A percentile compares a stretch with the other conserved stretches of the same genome.
Conservation (phyloP, 305 asterid genomes). For the Fraxinus greggii region DNA sequence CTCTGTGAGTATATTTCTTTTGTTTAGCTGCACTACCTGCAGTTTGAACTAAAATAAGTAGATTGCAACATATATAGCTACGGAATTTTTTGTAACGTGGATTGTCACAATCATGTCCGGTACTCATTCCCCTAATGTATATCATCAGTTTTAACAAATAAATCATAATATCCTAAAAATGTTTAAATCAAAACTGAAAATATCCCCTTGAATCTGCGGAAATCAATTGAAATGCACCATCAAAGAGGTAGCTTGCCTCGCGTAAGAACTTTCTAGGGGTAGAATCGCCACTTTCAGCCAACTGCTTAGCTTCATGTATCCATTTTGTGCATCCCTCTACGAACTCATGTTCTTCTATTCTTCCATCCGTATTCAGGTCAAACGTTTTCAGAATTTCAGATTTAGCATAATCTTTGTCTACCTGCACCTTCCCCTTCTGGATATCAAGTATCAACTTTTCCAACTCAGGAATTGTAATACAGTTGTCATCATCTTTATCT, state of each 20-base stretch:
- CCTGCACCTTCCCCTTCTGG: conserved; percentile 36
- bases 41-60: background rate
- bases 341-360: conserved; percentile 44
- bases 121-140: background rate
- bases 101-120: background rate
- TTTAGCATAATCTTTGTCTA: conserved; percentile 43
- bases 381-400: conserved; percentile 39
- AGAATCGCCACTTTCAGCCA: conserved; percentile 33
- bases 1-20: conserved; percentile 26
- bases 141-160: background rate
- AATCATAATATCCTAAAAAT: background rate
- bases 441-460: conserved; percentile 44
- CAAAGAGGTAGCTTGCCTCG: conserved; percentile 31
- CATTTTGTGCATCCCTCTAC: conserved; percentile 44
- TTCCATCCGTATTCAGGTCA: conserved; percentile 36
- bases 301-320: conserved; percentile 38
- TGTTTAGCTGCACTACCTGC: conserved; percentile 37
- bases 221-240: background rate
- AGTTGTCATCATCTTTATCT: conserved; percentile 38
- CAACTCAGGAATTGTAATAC: conserved; percentile 38
- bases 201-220: background rate
- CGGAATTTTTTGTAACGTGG: background rate
- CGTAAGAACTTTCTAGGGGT: conserved; percentile 16
- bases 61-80: background rate
- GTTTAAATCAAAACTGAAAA: background rate